Conservation (phyloP, 192 early-diverging fungal species). For the Linnemannia zychae region DNA sequence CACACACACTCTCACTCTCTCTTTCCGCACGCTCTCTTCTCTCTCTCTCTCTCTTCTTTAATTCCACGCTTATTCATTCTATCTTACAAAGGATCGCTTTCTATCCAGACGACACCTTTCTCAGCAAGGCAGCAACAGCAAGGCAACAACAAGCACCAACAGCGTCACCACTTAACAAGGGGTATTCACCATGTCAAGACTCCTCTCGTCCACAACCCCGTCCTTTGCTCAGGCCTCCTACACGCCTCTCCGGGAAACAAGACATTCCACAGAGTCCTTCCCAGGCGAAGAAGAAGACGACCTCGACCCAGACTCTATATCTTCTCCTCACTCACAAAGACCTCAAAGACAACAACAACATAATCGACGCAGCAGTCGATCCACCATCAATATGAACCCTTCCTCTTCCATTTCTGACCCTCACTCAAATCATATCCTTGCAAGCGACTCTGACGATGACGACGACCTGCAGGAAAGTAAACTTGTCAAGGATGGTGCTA, state of each 20-base stretch:
- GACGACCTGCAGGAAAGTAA: neutral
- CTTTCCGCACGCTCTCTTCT: neutral
- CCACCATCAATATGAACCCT: neutral
- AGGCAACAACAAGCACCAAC: neutral
- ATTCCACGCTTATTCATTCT: neutral
- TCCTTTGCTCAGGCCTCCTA: conserved; percentile 39
- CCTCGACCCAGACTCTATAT: conserved; percentile 48
- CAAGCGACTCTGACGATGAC: conserved; percentile 12
- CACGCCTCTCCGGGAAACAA: conserved; percentile 27
- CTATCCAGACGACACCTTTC: neutral
- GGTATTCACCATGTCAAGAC: conserved; percentile 35
- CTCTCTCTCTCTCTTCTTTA: conserved; percentile 5
- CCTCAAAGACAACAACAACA: conserved; percentile 1
- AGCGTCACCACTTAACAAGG: neutral
- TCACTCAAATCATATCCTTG: neutral
- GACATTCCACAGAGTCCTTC: conserved; percentile 22
- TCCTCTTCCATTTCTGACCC: neutral
- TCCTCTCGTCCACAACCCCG: conserved; percentile 42
- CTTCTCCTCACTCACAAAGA: neutral
- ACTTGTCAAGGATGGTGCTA: neutral
- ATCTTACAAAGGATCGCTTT: neutral
- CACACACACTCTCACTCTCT: neutral
- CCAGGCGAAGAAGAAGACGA: conserved; percentile 40
- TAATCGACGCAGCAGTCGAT: neutral
- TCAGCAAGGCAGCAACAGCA: neutral